phyloP scores from a whole-genome alignment of 257 asterid species.

The Parsonsia alboflavescens region DNA sequence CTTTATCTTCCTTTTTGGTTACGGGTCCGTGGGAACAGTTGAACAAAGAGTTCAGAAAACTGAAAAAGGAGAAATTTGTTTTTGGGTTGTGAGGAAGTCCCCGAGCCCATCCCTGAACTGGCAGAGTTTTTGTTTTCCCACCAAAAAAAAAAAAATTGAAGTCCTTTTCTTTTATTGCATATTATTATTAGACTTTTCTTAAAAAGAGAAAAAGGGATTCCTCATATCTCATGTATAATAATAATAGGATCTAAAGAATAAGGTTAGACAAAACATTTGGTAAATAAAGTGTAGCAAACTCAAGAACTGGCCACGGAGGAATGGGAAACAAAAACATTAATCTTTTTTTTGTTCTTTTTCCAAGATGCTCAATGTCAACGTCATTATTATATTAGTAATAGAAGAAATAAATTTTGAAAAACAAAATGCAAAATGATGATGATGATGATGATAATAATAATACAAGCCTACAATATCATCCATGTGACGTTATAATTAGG shows the following conservation, averaged over 20 bases:
- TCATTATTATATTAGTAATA: constrained; percentile 17
- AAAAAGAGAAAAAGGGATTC: too few relatives aligned
- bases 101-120: not conserved
- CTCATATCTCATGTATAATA: too few relatives aligned
- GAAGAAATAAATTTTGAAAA: constrained; percentile 17
- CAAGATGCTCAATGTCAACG: constrained; percentile 30
- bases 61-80: not conserved
- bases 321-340: constrained; percentile 10
- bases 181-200: too few relatives aligned
- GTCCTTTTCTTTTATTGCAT: not conserved
- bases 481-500: constrained; percentile 44
- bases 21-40: too few relatives aligned
- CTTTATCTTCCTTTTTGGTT: too few relatives aligned
- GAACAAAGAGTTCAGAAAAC: too few relatives aligned
- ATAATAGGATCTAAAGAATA: too few relatives aligned
- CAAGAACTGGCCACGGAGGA: not conserved
- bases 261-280: not conserved
- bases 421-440: too few relatives aligned
- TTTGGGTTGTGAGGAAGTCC: not conserved
- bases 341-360: constrained; percentile 4
- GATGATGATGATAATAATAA: too few relatives aligned
- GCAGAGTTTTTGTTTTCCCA: not conserved
- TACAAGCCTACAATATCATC: too few relatives aligned
- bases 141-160: not conserved
- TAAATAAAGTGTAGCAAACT: not conserved